These are phyloP conservation scores for Lathyrus tuberosus DNA, from an alignment of 306 rosid genomes.

Conservation along the genomic window DNA sequence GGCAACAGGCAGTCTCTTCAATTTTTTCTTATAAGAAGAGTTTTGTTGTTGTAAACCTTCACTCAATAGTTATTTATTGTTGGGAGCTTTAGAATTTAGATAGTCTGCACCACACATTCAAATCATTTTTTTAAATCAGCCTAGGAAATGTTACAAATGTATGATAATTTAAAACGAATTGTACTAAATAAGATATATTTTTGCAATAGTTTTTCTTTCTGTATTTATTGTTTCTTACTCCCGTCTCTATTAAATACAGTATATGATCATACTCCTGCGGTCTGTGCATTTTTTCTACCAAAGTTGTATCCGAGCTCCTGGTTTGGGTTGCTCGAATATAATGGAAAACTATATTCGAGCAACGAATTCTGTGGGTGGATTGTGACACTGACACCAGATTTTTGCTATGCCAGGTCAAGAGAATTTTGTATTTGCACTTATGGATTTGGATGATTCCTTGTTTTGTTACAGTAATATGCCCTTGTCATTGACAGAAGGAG, in stretches of 20 bases:
- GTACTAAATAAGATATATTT: slow-evolving; percentile 2
- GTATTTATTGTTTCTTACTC: slow-evolving; percentile 1
- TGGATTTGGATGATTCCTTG: neutral
- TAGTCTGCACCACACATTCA: slow-evolving; percentile 9
- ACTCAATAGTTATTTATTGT: slow-evolving; percentile 8
- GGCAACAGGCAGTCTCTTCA: slow-evolving; percentile 18
- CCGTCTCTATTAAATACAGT: neutral
- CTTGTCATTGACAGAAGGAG: neutral
- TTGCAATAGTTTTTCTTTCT: neutral
- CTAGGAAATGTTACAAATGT: slow-evolving; percentile 9
- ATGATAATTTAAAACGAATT: slow-evolving; percentile 29
- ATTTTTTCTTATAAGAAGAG: slow-evolving; percentile 29
- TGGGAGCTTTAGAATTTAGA: slow-evolving; percentile 15
- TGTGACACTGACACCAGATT: neutral
- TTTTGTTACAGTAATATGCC: neutral
- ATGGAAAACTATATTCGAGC: neutral
- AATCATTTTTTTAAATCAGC: neutral
- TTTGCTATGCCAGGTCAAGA: neutral
- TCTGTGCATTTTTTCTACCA: no score
- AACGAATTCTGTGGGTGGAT: neutral
- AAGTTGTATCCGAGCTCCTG: no score
- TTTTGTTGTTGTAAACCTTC: slow-evolving; percentile 11
- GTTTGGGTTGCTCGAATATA: no score
- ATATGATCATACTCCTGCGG: neutral
- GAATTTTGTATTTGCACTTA: neutral